A percentile compares a stretch with the other conserved stretches of the same genome.
Conservation (phyloP, 768 basidiomycete genomes). For the Naganishia kalamii region DNA sequence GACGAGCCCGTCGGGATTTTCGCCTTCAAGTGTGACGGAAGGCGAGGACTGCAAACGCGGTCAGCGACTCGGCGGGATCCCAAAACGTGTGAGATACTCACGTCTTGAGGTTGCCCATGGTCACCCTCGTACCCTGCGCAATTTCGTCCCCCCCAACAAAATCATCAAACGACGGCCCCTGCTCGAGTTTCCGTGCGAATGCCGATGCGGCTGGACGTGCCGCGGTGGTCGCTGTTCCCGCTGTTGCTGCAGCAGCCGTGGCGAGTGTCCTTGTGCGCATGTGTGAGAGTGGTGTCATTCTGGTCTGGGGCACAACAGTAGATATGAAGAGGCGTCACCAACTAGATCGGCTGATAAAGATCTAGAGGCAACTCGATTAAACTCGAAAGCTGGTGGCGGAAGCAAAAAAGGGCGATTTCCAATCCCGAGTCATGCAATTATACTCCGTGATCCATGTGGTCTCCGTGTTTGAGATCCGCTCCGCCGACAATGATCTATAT, state of each 20-base stretch:
- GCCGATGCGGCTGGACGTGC: not conserved
- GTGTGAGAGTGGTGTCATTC: not conserved
- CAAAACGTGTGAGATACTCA: conserved; percentile 22
- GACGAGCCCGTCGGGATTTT: conserved; percentile 82
- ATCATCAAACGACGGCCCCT: conserved; percentile 44
- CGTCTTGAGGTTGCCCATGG: conserved; percentile 42
- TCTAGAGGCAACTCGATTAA: no score
- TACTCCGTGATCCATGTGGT: no score
- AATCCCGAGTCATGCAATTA: not conserved
- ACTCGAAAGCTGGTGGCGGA: no score
- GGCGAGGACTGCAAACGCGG: conserved; percentile 58
- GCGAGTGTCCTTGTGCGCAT: not conserved
- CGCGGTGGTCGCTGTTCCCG: not conserved
- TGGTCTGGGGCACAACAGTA: not conserved
- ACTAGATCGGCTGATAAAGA: no score
- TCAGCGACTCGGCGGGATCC: not conserved
- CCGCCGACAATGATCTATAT: not conserved
- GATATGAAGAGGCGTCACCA: not conserved
- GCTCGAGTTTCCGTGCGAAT: conserved; percentile 30
- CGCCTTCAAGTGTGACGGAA: conserved; percentile 83
- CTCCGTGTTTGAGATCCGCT: no score
- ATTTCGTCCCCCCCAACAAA: conserved; percentile 40
- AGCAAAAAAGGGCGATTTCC: not conserved
- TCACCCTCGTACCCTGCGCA: conserved; percentile 30
- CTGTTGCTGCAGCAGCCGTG: not conserved